These are phyloP conservation scores for Xylariales sp. DNA, from an alignment of 2,329 filamentous ascomycete genomes.

Conservation along the genomic window DNA sequence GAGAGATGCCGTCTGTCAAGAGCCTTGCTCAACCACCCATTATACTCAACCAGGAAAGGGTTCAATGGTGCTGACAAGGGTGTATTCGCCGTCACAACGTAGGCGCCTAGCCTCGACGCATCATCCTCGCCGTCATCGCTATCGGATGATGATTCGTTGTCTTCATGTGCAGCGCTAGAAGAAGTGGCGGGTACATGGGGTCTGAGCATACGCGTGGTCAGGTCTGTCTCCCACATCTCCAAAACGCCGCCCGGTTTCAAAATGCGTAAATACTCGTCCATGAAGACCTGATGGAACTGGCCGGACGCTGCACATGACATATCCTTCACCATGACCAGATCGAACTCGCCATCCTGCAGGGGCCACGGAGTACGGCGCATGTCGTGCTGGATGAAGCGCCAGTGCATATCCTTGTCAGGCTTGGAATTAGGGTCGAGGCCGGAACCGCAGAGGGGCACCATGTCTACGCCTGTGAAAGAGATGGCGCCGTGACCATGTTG, in stretches of 20 bases:
- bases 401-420: conserved; percentile 70
- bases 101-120: conserved; percentile 70
- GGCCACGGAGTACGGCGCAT: conserved; percentile 71
- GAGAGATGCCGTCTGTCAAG: conserved; percentile 67
- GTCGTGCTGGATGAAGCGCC: conserved; percentile 87
- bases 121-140: conserved; percentile 37
- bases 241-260: conserved; percentile 73
- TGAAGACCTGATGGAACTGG: conserved; percentile 47
- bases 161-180: conserved; percentile 16
- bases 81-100: conserved; percentile 76
- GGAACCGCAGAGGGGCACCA: conserved; percentile 62
- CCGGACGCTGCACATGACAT: conserved; percentile 62
- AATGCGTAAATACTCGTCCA: conserved; percentile 73
- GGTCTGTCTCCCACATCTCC: conserved; percentile 88
- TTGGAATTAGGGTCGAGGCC: conserved; percentile 39
- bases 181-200: conserved; percentile 62
- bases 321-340: conserved; percentile 86
- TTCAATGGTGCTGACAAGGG: conserved; percentile 79
- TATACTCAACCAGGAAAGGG: conserved; percentile 76
- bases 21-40: conserved; percentile 73
- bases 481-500: conserved; percentile 64
- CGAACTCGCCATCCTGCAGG: conserved; percentile 74
- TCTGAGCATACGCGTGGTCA: conserved; percentile 75
- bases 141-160: conserved; percentile 23
- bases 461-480: conserved; percentile 77